Evolutionary conservation across 306 rosid genomes (phyloP).

Genomic region (Begonia loranthoides): DNA sequence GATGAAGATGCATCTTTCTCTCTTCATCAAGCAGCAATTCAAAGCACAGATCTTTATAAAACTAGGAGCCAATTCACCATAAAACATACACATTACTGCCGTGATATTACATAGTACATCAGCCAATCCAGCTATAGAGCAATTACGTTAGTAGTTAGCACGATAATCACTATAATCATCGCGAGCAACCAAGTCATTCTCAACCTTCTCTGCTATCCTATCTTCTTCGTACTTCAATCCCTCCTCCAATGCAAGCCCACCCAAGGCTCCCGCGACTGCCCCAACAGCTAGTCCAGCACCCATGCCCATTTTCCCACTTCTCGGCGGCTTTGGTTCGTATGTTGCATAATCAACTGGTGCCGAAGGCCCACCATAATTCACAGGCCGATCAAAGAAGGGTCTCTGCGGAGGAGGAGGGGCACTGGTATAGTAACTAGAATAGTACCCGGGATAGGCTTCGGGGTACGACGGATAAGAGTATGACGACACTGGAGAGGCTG

Average conservation of each 20-base stretch:
- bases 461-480: slow-evolving; percentile 43
- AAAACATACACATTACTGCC: not conserved
- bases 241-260: slow-evolving; percentile 62
- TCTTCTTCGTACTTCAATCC: slow-evolving; percentile 60
- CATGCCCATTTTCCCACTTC: slow-evolving; percentile 35
- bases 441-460: slow-evolving; percentile 36
- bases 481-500: slow-evolving; percentile 21
- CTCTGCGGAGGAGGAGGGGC: slow-evolving; percentile 51
- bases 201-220: slow-evolving; percentile 47
- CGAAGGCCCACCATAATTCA: slow-evolving; percentile 25
- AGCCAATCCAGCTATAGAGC: not conserved
- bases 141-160: slow-evolving; percentile 15
- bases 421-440: slow-evolving; percentile 41
- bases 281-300: slow-evolving; percentile 63
- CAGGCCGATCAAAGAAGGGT: slow-evolving; percentile 52
- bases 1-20: not conserved
- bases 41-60: not conserved
- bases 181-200: slow-evolving; percentile 29
- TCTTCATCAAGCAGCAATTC: not conserved
- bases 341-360: slow-evolving; percentile 58
- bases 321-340: slow-evolving; percentile 37
- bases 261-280: slow-evolving; percentile 57
- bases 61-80: not conserved
- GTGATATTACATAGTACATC: not conserved
- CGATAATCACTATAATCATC: slow-evolving; percentile 47